Evolutionary conservation across 1,139 yeast species (phyloP), one percentile per base, ranked within the genome.

Genomic region (Scheffersomyces segobiensis): DNA sequence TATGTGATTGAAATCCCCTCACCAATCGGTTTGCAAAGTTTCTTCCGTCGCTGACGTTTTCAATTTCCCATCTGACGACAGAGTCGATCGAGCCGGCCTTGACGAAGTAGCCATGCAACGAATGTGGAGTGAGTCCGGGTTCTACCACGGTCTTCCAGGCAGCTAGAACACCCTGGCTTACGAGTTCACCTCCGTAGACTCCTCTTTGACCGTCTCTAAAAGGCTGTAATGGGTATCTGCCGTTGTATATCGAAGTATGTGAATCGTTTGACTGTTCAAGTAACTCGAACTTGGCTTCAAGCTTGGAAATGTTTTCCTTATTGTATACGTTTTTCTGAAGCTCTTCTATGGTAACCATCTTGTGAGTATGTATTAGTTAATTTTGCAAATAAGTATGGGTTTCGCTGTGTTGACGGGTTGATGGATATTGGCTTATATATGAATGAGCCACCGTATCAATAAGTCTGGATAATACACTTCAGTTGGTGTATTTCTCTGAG

Each of bases 121-220:
- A 77, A 63, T 79, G 79, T 4, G 82, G 80, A 53, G 71, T 70
- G 53, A 77, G 72, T 26, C 67, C 75, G 42, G 57, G 62, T 50
- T 65, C 66, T 4, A 60, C 61, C 8, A 79, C 66, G 12, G 80
- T 67, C 53, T 69, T 76, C 78, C 79, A 78, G 1, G 79, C 80
- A 0, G 81, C 83, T 52, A 71, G 60, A 14, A 74, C 56, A 0
- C 74, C 72, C 62, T 78, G 82, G 21, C 72, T 60, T 4, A 78
- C 64, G 46, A 77, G 66, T 55, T 79, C 83, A 2, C 83, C 83
- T 2, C 83, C 83, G 62, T 72, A 79, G 1, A 77, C 71, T 1
- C 82, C 83, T 59, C 81, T 66, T 5, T 71, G 72, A 0, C 69
- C 78, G 12, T 65, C 68, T 19, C 61, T 58, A 56, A 69, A 71